phyloP scores from a whole-genome alignment of 768 basidiomycete genomes.

The Lactifluus piperatus region DNA sequence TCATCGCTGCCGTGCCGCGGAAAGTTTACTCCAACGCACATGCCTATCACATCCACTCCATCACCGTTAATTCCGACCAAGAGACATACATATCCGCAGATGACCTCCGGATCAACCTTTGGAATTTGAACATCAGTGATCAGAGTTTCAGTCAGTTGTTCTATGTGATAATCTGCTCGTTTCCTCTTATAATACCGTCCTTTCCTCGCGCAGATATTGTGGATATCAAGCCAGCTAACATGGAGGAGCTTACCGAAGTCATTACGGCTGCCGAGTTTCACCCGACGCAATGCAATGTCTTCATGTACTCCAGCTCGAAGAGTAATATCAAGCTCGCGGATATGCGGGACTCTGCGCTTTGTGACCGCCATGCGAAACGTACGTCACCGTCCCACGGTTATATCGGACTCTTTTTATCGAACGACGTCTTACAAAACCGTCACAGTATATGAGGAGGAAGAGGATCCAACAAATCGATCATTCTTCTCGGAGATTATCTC shows the following conservation, averaged over 20 bases:
- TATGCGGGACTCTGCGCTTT: constrained; percentile 96
- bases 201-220: constrained; percentile 69
- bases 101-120: constrained; percentile 93
- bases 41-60: constrained; percentile 99
- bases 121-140: constrained; percentile 98
- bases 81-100: constrained; percentile 99
- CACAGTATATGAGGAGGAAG: constrained; percentile 96
- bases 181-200: not conserved
- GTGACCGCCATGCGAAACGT: constrained; percentile 96
- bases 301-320: constrained; percentile 99
- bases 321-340: constrained; percentile 99
- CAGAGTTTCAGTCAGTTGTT: constrained; percentile 89
- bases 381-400: constrained; percentile 27
- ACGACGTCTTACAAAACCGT: constrained; percentile 13
- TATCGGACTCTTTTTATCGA: not conserved
- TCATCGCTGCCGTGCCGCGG: constrained; percentile 95
- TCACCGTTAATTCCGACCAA: constrained; percentile 98
- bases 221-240: constrained; percentile 99
- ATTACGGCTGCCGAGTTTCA: constrained; percentile 99
- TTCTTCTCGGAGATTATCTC: constrained; percentile 99
- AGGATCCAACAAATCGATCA: constrained; percentile 93
- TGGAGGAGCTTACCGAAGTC: constrained; percentile 99
- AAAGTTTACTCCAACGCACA: constrained; percentile 99
- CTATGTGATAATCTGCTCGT: not conserved
- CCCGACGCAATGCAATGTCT: constrained; percentile 92